Conservation (phyloP, 768 basidiomycete species). For the Trametes elegans region DNA sequence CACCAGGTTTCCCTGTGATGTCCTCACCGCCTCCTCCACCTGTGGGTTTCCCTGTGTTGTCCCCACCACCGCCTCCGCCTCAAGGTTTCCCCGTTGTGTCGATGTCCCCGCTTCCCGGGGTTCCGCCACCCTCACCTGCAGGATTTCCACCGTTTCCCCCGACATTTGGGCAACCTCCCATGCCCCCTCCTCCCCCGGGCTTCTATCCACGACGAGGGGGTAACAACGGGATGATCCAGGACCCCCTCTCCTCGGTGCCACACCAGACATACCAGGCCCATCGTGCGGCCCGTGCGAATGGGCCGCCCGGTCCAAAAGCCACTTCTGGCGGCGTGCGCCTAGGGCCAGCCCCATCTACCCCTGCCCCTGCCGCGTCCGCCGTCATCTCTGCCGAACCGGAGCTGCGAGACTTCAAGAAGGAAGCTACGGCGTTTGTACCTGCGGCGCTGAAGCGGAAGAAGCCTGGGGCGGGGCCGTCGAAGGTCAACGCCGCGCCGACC, state of each 20-base stretch:
- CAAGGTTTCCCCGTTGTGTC: slow-evolving; percentile 22
- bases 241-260: slow-evolving; percentile 72
- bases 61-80: slow-evolving; percentile 20
- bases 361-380: slow-evolving; percentile 48
- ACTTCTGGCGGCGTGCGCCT: slow-evolving; percentile 17
- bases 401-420: slow-evolving; percentile 91
- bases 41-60: slow-evolving; percentile 22
- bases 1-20: not conserved
- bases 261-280: slow-evolving; percentile 80
- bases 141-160: slow-evolving; percentile 26
- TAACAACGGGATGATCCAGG: slow-evolving; percentile 57
- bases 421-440: slow-evolving; percentile 91
- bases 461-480: slow-evolving; percentile 34
- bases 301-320: slow-evolving; percentile 31
- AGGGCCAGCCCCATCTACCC: slow-evolving; percentile 28
- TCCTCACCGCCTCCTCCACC: slow-evolving; percentile 27
- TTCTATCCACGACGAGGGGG: slow-evolving; percentile 60
- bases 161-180: slow-evolving; percentile 25
- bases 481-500: slow-evolving; percentile 65
- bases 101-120: slow-evolving; percentile 32
- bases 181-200: slow-evolving; percentile 55
- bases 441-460: slow-evolving; percentile 77
- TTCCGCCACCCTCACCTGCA: slow-evolving; percentile 35
- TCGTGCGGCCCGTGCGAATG: slow-evolving; percentile 42
- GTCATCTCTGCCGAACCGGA: slow-evolving; percentile 83